Evolutionary conservation across 208 protist genomes (phyloP).

Genomic region (Tritrichomonas musculus): DNA sequence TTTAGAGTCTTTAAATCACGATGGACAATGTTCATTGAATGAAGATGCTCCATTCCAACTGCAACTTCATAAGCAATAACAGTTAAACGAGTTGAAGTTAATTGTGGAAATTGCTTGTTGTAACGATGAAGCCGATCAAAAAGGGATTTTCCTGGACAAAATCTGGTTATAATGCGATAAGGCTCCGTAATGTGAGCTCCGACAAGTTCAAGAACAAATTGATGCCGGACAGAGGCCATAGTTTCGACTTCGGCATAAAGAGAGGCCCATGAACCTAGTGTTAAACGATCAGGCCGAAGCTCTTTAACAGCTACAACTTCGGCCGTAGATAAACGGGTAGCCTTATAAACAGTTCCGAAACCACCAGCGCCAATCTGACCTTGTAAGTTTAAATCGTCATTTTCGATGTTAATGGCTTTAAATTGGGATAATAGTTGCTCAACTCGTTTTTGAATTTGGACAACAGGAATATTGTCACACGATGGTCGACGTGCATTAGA

Average conservation of each 20-base stretch:
- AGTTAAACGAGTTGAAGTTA: background rate
- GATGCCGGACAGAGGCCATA: background rate
- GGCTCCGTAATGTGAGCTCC: background rate
- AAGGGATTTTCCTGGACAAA: background rate
- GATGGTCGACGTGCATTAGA: background rate
- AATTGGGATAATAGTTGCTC: background rate
- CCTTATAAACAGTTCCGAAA: slow-evolving; percentile 16
- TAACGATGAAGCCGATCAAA: background rate
- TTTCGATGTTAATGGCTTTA: background rate
- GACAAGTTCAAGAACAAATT: background rate
- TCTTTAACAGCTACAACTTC: slow-evolving; percentile 34
- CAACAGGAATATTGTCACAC: background rate
- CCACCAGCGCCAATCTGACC: slow-evolving; percentile 2
- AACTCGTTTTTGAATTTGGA: background rate
- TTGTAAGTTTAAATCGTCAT: background rate
- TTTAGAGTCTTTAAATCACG: background rate
- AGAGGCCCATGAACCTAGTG: background rate
- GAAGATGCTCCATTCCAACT: background rate
- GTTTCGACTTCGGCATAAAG: background rate
- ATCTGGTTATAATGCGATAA: slow-evolving; percentile 10
- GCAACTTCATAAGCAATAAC: background rate
- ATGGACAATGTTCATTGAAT: slow-evolving; percentile 24
- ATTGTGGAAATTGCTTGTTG: no score
- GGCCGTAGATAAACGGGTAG: background rate
- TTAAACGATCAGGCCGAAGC: background rate